These are phyloP conservation scores for Scytalidium lignicola DNA, from an alignment of 2,329 filamentous ascomycete genomes.

Conservation along the genomic window DNA sequence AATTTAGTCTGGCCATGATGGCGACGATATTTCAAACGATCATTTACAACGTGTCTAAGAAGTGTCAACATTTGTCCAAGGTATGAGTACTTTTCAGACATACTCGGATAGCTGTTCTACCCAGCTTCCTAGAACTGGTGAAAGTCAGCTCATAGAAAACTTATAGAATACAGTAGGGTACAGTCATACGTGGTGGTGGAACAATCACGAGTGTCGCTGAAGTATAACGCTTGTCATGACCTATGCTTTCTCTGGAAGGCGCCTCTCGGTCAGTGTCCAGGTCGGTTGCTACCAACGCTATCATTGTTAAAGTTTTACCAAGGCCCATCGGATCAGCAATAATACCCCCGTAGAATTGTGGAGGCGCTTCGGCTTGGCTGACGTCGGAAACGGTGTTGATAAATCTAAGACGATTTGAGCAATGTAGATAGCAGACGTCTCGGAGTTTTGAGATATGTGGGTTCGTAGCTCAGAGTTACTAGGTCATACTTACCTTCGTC, in stretches of 20 bases:
- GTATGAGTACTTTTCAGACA: neutral
- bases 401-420: constrained; percentile 48
- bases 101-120: neutral
- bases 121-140: neutral
- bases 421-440: too few relatives aligned
- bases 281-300: constrained; percentile 26
- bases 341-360: constrained; percentile 55
- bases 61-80: too few relatives aligned
- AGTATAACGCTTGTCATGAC: neutral
- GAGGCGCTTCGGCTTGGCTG: constrained; percentile 49
- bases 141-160: neutral
- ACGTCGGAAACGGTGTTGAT: constrained; percentile 78
- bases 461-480: constrained; percentile 30
- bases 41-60: too few relatives aligned
- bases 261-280: neutral
- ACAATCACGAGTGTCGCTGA: neutral
- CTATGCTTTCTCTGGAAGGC: neutral
- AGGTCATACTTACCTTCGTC: constrained; percentile 24
- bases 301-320: constrained; percentile 45
- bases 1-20: constrained; percentile 12
- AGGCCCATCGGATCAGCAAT: constrained; percentile 54
- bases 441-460: too few relatives aligned
- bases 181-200: neutral
- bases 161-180: neutral
- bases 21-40: neutral